These are phyloP conservation scores for Peronosclerospora sorghi DNA, from an alignment of 352 stramenopile genomes.

Conservation along the genomic window DNA sequence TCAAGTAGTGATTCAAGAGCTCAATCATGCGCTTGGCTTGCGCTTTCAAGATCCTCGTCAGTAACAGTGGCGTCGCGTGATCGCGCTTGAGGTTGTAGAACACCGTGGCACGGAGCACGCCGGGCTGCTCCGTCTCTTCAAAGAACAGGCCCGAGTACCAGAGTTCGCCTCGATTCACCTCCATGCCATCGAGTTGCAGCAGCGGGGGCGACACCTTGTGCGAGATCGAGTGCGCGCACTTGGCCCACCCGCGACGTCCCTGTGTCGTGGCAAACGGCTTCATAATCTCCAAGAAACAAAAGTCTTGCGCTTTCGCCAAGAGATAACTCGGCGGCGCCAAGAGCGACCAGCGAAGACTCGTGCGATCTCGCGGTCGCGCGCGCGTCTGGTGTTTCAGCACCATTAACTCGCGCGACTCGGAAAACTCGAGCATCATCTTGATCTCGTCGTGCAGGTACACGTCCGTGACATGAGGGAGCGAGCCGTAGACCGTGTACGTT, in stretches of 20 bases:
- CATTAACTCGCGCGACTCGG: slow-evolving; percentile 42
- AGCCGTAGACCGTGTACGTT: slow-evolving; percentile 40
- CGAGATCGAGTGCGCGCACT: slow-evolving; percentile 60
- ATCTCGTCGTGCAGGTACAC: slow-evolving; percentile 52
- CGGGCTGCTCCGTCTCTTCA: slow-evolving; percentile 37
- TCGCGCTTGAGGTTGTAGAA: slow-evolving; percentile 47
- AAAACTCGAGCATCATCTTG: slow-evolving; percentile 69
- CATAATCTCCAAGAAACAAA: slow-evolving; percentile 69
- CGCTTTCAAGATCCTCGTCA: slow-evolving; percentile 42
- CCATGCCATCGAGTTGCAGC: slow-evolving; percentile 12
- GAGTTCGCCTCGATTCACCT: slow-evolving; percentile 41
- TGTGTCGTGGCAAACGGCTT: slow-evolving; percentile 41
- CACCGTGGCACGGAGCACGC: slow-evolving; percentile 42
- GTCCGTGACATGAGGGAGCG: slow-evolving; percentile 56
- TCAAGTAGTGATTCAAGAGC: slow-evolving; percentile 65
- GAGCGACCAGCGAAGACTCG: slow-evolving; percentile 57
- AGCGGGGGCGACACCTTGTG: slow-evolving; percentile 49
- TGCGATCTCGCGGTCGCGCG: slow-evolving; percentile 35
- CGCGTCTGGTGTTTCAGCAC: slow-evolving; percentile 31
- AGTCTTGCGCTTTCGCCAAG: slow-evolving; percentile 54
- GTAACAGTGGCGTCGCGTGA: slow-evolving; percentile 31
- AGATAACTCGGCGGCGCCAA: slow-evolving; percentile 45
- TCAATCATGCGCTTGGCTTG: slow-evolving; percentile 45
- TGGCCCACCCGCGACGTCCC: slow-evolving; percentile 57
- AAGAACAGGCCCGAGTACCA: slow-evolving; percentile 63